A percentile compares a stretch with the other conserved stretches of the same genome.
Evolutionary conservation across 2,329 filamentous ascomycete genomes (phyloP).

Genomic region (Penicillium hesseltinei): DNA sequence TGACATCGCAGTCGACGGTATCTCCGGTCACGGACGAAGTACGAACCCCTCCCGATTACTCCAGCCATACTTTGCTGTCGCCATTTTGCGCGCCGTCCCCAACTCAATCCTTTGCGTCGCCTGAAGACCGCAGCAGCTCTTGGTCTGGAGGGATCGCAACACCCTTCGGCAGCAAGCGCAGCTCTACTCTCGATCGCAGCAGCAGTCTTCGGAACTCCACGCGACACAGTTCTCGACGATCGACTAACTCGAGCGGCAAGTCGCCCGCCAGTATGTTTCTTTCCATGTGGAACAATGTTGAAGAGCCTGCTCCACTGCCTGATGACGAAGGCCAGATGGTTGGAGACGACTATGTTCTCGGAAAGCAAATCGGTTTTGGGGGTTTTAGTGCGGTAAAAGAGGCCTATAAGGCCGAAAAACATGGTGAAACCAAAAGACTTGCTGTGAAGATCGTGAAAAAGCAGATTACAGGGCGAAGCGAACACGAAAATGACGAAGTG

Average conservation of each 20-base stretch:
- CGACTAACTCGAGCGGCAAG: slow-evolving; percentile 51
- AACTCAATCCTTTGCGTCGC: slow-evolving; percentile 37
- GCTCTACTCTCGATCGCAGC: slow-evolving; percentile 35
- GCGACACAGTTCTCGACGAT: slow-evolving; percentile 46
- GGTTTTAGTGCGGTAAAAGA: slow-evolving; percentile 68
- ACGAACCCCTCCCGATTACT: slow-evolving; percentile 41
- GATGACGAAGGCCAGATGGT: slow-evolving; percentile 68
- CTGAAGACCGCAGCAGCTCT: slow-evolving; percentile 41
- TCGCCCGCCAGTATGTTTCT: slow-evolving; percentile 60
- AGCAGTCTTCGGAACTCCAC: slow-evolving; percentile 36
- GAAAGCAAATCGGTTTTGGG: slow-evolving; percentile 63
- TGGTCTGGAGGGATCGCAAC: slow-evolving; percentile 37
- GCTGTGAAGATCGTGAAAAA: slow-evolving; percentile 69
- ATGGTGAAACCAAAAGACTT: slow-evolving; percentile 51
- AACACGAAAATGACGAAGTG: slow-evolving; percentile 62
- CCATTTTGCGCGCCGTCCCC: slow-evolving; percentile 40
- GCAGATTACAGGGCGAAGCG: slow-evolving; percentile 53
- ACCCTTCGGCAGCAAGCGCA: slow-evolving; percentile 38
- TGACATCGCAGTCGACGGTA: slow-evolving; percentile 46
- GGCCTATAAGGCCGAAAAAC: slow-evolving; percentile 60
- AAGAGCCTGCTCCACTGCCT: slow-evolving; percentile 49
- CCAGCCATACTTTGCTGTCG: slow-evolving; percentile 37
- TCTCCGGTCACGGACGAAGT: slow-evolving; percentile 43
- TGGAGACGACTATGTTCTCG: slow-evolving; percentile 65
- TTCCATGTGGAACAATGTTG: slow-evolving; percentile 51